Percentiles rank a stretch among this genome's conserved stretches.
phyloP scores from a whole-genome alignment of 73 alveolate species.

The Tetrahymena malaccensis region DNA sequence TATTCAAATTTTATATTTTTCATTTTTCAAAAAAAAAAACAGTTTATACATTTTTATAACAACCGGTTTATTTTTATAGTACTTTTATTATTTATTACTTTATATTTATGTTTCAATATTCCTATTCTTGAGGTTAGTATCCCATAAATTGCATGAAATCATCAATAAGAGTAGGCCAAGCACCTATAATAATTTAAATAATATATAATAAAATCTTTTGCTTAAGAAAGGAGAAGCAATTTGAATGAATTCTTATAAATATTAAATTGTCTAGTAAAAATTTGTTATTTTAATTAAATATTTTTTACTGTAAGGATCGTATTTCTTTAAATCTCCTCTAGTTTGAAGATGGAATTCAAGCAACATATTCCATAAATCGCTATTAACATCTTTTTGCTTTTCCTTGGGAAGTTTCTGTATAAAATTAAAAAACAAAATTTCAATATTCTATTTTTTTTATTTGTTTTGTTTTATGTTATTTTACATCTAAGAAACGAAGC shows the following conservation, averaged over 20 bases:
- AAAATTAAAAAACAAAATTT: not conserved
- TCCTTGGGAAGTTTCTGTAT: not conserved
- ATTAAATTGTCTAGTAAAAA: not conserved
- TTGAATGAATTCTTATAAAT: not conserved
- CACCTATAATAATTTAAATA: not conserved
- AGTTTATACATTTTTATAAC: not conserved
- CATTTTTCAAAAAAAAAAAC: not conserved
- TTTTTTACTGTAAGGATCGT: not conserved
- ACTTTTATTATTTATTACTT: too few relatives aligned
- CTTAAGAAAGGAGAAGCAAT: not conserved
- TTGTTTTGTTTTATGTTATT: not conserved
- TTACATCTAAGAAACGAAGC: not conserved
- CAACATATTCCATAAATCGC: not conserved
- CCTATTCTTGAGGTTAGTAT: not conserved
- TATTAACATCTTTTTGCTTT: not conserved
- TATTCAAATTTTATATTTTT: too few relatives aligned
- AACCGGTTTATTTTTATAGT: too few relatives aligned
- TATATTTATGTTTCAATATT: not conserved
- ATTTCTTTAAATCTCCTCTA: not conserved
- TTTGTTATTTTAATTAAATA: not conserved
- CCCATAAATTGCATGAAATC: not conserved
- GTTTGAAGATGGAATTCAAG: not conserved
- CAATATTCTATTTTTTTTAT: not conserved
- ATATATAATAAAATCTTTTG: not conserved
- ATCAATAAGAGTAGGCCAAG: not conserved